A percentile compares a stretch with the other conserved stretches of the same genome.
phyloP scores from a whole-genome alignment of 345 rosid genomes.

The Jatropha curcas region DNA sequence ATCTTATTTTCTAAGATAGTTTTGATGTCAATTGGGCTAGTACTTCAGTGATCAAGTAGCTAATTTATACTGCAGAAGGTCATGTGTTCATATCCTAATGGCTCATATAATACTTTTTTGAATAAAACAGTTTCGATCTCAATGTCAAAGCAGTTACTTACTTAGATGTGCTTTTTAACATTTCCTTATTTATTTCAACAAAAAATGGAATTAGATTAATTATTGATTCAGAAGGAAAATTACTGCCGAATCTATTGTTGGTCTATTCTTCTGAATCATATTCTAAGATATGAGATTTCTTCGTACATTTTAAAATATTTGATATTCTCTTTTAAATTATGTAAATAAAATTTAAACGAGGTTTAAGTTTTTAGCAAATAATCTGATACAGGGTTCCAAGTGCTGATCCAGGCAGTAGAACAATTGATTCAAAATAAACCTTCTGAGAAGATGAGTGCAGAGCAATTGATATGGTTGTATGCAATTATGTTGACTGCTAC shows the following conservation, averaged over 20 bases:
- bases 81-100: no score
- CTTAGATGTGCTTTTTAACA: not conserved
- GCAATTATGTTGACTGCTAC: constrained; percentile 78
- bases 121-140: not conserved
- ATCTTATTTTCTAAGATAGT: no score
- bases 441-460: constrained; percentile 44
- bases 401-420: constrained; percentile 65
- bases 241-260: no score
- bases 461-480: constrained; percentile 63
- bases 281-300: no score
- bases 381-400: constrained; percentile 61
- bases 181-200: no score
- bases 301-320: no score
- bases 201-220: not conserved
- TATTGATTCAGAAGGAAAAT: not conserved
- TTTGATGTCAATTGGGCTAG: no score
- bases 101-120: no score
- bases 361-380: not conserved
- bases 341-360: not conserved
- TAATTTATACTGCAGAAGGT: no score
- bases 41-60: no score
- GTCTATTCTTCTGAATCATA: no score
- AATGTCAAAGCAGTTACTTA: no score
- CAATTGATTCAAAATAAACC: constrained; percentile 46
- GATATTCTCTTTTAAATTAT: not conserved